phyloP scores from a whole-genome alignment of 768 basidiomycete species.

The Collybiopsis confluens region DNA sequence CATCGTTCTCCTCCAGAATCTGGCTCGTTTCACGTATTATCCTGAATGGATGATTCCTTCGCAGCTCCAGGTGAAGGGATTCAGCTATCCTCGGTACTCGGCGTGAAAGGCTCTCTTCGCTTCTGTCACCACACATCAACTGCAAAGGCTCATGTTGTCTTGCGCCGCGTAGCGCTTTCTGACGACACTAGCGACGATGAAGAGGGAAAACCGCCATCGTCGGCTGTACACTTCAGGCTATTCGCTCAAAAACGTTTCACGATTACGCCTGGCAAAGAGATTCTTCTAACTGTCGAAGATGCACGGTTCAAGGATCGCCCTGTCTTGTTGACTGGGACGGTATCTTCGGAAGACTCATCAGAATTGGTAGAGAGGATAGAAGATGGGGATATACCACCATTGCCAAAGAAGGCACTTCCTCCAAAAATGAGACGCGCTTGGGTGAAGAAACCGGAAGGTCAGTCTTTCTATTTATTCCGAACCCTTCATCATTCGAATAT shows the following conservation, averaged over 20 bases:
- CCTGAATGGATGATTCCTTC: slow-evolving; percentile 2
- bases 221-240: slow-evolving; percentile 53
- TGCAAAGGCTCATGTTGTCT: slow-evolving; percentile 65
- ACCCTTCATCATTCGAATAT: background rate
- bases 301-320: slow-evolving; percentile 52
- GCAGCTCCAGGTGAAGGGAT: background rate
- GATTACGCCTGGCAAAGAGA: slow-evolving; percentile 67
- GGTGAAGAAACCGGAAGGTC: slow-evolving; percentile 46
- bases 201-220: slow-evolving; percentile 19
- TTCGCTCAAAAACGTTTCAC: slow-evolving; percentile 69
- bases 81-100: slow-evolving; percentile 49
- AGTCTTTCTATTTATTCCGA: slow-evolving; percentile 19
- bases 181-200: slow-evolving; percentile 42
- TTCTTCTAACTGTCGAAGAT: slow-evolving; percentile 56
- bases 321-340: slow-evolving; percentile 55
- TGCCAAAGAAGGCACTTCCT: slow-evolving; percentile 38
- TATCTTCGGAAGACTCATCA: slow-evolving; percentile 27
- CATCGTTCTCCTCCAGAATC: too few species aligned
- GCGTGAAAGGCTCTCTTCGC: slow-evolving; percentile 57
- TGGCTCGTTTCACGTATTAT: too few species aligned
- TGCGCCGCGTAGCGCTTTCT: slow-evolving; percentile 53
- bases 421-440: slow-evolving; percentile 65
- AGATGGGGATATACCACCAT: slow-evolving; percentile 24
- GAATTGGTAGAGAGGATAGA: slow-evolving; percentile 40
- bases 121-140: slow-evolving; percentile 63